Base-by-base conservation (phyloP, 164 flowering plant species). In the Chimonanthus salicifolius region DNA sequence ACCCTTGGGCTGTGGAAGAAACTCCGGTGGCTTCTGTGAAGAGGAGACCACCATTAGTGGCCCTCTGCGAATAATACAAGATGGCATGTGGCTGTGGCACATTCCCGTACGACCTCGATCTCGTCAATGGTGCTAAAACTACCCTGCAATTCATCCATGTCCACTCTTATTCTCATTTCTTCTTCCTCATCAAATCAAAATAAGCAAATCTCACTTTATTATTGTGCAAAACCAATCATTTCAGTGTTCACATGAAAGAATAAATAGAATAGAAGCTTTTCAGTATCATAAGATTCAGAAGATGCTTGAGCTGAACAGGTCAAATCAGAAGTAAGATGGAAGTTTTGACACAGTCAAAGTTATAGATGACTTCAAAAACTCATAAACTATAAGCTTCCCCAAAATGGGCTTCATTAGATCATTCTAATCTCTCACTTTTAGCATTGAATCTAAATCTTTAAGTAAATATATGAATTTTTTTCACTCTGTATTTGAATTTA, bases 1-100 rank as follows among this genome's bases (percentile, higher is more conserved):
- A 54, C 60, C 60, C 60, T 54, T 54, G 60, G 60, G 60, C 75
- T n/a, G 76, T 72, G 47, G 72, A 72, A 8, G 75, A 77, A 47
- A 77, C 79, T 10, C 75, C 79, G 4, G 76, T 69, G 64, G 73
- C 79, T 46, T 77, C 79, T 45, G 72, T 54, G 3, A 77, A 72
- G 13, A 77, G 75, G 20, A 76, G 75, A 9, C 79, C 79, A 33
- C 75, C 79, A 7, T 77, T 69, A 16, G 75, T 62, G n/a, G 79
- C 51, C 33, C 79, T 46, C 47, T 77, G 79, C 9, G 75, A 76
- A 51, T 76, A 76, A 47, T 63, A 63, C 11, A 65, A 65, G 68
- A 65, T 43, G 48, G 68, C 68, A 13, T 65, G 68, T 45, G 68
- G 68, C 44, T 65, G 68, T 5, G 68, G 68, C 16, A 65, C 68